These are phyloP conservation scores for Clarireedia hainanense DNA, from an alignment of 2,329 filamentous ascomycete genomes.

Conservation along the genomic window DNA sequence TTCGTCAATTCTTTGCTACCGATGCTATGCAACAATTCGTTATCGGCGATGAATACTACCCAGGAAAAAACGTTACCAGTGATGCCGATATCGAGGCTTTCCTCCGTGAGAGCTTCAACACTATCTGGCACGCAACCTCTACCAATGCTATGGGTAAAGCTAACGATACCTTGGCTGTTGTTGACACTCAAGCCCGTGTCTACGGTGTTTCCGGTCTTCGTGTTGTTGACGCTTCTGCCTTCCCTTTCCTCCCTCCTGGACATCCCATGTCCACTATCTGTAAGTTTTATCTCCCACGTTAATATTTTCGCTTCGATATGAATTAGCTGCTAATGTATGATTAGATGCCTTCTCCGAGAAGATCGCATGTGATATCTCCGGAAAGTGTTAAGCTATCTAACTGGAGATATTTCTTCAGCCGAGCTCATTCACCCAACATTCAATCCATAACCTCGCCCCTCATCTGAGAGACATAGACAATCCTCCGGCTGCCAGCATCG, in stretches of 20 bases:
- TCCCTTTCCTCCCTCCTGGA: conserved; percentile 30
- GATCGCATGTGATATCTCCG: conserved; percentile 25
- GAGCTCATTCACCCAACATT: not conserved
- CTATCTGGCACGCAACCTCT: conserved; percentile 44
- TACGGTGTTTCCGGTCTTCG: conserved; percentile 17
- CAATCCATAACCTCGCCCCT: not conserved
- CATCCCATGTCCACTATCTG: conserved; percentile 36
- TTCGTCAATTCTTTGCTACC: conserved; percentile 28
- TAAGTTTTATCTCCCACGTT: conserved; percentile 16
- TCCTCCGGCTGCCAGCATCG: not conserved
- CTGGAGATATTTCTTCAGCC: not conserved
- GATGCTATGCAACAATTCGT: conserved; percentile 12
- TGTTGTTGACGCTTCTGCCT: conserved; percentile 21
- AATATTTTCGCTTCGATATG: not conserved
- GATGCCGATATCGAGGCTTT: conserved; percentile 19
- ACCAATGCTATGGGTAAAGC: conserved; percentile 48
- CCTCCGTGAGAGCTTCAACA: conserved; percentile 24
- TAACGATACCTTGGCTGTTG: conserved; percentile 30
- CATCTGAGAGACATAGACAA: not conserved
- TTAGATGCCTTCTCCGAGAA: conserved; percentile 37
- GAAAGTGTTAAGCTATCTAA: not conserved
- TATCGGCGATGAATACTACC: conserved; percentile 16
- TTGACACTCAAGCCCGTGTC: conserved; percentile 20
- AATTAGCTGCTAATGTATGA: not conserved
- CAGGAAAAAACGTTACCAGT: conserved; percentile 12